phyloP scores from a whole-genome alignment of 805 yeast genomes.

The Hanseniaspora hatyaiensis region DNA sequence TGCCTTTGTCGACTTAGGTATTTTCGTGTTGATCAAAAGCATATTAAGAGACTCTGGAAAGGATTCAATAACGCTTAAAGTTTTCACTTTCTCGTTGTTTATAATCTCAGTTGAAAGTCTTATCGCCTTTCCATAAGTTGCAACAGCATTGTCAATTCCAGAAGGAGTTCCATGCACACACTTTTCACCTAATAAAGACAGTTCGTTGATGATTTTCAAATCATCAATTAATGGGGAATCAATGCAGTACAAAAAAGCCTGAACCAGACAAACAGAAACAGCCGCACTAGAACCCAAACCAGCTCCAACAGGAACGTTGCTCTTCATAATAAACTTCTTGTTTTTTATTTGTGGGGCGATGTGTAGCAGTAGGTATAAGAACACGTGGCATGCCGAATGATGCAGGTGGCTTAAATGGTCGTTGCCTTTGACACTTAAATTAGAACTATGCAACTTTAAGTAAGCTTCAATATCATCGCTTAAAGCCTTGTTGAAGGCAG shows the following conservation, averaged over 20 bases:
- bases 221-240: slow-evolving; percentile 26
- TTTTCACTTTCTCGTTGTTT: slow-evolving; percentile 24
- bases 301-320: slow-evolving; percentile 89
- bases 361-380: slow-evolving; percentile 61
- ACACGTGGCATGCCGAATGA: slow-evolving; percentile 68
- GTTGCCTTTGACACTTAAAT: slow-evolving; percentile 31
- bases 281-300: slow-evolving; percentile 94
- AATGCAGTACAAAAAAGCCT: slow-evolving; percentile 46
- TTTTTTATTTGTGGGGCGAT: slow-evolving; percentile 44
- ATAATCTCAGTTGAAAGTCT: slow-evolving; percentile 28
- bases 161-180: slow-evolving; percentile 95
- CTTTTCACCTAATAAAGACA: slow-evolving; percentile 90
- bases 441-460: slow-evolving; percentile 32
- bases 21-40: slow-evolving; percentile 68
- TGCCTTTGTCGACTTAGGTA: slow-evolving; percentile 79
- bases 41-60: slow-evolving; percentile 59
- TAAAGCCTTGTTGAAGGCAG: slow-evolving; percentile 19
- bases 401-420: slow-evolving; percentile 46
- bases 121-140: slow-evolving; percentile 94
- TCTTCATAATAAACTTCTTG: slow-evolving; percentile 52
- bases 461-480: slow-evolving; percentile 45
- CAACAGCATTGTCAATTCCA: slow-evolving; percentile 93
- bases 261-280: slow-evolving; percentile 67
- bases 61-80: slow-evolving; percentile 24
- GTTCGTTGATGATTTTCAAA: slow-evolving; percentile 56